These are phyloP conservation scores for Lachancea dasiensis DNA, from an alignment of 805 yeast genomes.

Conservation along the genomic window DNA sequence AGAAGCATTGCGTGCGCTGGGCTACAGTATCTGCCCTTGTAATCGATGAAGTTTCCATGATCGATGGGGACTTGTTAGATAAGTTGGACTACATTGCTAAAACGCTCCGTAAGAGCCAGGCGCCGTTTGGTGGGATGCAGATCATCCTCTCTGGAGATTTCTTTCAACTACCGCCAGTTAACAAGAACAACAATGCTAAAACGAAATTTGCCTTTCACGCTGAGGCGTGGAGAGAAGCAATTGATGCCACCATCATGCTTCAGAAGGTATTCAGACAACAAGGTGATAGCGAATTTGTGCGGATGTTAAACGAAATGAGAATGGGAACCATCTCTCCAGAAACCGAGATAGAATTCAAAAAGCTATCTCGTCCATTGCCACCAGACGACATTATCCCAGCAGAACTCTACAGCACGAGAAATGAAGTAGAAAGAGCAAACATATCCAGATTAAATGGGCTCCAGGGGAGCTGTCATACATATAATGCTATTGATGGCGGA, in stretches of 20 bases:
- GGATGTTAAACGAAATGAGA: constrained; percentile 72
- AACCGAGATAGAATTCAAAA: constrained; percentile 45
- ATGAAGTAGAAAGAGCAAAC: constrained; percentile 67
- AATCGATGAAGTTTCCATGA: constrained; percentile 78
- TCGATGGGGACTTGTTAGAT: constrained; percentile 61
- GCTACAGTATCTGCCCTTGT: constrained; percentile 48
- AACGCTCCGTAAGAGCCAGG: constrained; percentile 37
- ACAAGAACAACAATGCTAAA: constrained; percentile 26
- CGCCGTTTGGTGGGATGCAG: constrained; percentile 80
- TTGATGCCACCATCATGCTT: constrained; percentile 52
- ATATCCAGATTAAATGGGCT: constrained; percentile 41
- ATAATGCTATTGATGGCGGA: constrained; percentile 53
- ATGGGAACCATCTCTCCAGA: constrained; percentile 49
- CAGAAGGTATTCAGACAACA: constrained; percentile 69
- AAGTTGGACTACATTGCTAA: constrained; percentile 58
- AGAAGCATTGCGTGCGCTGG: constrained; percentile 52
- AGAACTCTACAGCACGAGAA: constrained; percentile 64
- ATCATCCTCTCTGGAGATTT: constrained; percentile 75
- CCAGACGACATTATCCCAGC: constrained; percentile 65
- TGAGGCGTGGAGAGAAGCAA: constrained; percentile 52
- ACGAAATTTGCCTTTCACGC: constrained; percentile 60
- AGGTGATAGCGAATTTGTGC: constrained; percentile 62
- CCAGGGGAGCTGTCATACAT: constrained; percentile 40
- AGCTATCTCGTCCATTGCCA: constrained; percentile 47
- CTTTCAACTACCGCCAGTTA: constrained; percentile 69